Evolutionary conservation across 2,329 filamentous ascomycete genomes (phyloP).

Genomic region (Seiridium unicorne): DNA sequence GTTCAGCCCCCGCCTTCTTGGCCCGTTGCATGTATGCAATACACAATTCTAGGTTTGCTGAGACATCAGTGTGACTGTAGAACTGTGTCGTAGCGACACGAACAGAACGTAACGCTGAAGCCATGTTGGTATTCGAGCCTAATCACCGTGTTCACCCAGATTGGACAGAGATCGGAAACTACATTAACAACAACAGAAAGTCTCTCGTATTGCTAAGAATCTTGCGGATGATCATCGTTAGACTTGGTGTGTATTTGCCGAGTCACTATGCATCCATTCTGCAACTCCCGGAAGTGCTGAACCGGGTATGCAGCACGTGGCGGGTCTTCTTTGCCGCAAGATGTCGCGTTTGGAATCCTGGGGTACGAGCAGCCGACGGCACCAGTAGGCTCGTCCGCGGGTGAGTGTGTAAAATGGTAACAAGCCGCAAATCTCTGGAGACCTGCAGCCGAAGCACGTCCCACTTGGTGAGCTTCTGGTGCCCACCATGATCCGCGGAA

Average conservation of each 20-base stretch:
- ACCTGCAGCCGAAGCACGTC: not conserved
- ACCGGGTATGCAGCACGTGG: not conserved
- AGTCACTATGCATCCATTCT: too few relatives aligned
- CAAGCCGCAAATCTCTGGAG: not conserved
- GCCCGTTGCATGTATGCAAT: not conserved
- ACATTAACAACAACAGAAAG: too few relatives aligned
- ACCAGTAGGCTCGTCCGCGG: not conserved
- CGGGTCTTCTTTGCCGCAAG: not conserved
- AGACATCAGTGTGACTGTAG: not conserved
- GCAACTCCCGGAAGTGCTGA: too few relatives aligned
- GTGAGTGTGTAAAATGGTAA: not conserved
- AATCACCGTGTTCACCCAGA: not conserved
- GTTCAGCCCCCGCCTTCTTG: not conserved
- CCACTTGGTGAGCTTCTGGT: not conserved
- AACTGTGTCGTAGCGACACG: not conserved
- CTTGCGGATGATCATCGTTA: too few relatives aligned
- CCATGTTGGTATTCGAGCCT: not conserved
- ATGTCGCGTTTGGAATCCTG: too few relatives aligned
- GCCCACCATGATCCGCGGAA: too few relatives aligned
- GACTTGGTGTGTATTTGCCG: too few relatives aligned
- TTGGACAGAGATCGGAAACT: not conserved
- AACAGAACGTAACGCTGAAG: not conserved
- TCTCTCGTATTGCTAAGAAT: too few relatives aligned
- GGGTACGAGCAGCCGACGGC: too few relatives aligned
- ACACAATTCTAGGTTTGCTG: not conserved